Base-by-base conservation (phyloP, 208 protist species). In the Leishmania guyanensis region DNA sequence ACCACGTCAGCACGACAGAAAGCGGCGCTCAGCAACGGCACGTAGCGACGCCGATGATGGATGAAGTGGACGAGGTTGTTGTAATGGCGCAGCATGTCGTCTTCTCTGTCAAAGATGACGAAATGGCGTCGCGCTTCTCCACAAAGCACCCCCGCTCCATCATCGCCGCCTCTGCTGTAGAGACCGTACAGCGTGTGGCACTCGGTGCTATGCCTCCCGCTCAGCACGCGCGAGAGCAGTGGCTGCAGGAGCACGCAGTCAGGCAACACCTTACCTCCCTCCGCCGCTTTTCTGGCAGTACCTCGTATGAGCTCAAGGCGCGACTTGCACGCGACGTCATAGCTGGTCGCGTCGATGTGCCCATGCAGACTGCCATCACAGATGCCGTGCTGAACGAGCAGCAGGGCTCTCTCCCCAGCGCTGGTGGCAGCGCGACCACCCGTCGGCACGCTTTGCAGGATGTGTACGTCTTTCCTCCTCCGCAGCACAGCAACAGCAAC, bases 21-120 rank as follows among this genome's bases (percentile, higher is more conserved):
- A 16, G 20, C 36, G 80, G 5, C 29, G 26, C 48, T 2, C 73
- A 62, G 46, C 80, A 60, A 53, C 53, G 9, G 20, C 36, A 75
- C 22, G 9, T 50, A 26, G 3, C 75, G 6, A 22, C 58, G 43
- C 81, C 77, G 22, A 62, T 75, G 22, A 58, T 72, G 46, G 77
- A 85, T 12, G 82, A 78, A 56, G 77, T 85, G 26, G 77, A 85
- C 10, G 72, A 82, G n/a, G 71, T 79, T 10, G 70, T 85, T 20
- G 77, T 92, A 70, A 86, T 88, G 86, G 48, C 92, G 69, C 92
- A 95, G 83, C 91, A 93, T 69, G 88, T 95, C 8, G 74, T 64
- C n/a, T 51, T 95, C 39, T 70, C 65, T 2, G 75, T 78, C 4
- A 68, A 78, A 33, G 33, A 29, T 4, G 65, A 74, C 54, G 64